Evolutionary conservation across 805 yeast genomes (phyloP).

Genomic region (Zygoascus tannicola): DNA sequence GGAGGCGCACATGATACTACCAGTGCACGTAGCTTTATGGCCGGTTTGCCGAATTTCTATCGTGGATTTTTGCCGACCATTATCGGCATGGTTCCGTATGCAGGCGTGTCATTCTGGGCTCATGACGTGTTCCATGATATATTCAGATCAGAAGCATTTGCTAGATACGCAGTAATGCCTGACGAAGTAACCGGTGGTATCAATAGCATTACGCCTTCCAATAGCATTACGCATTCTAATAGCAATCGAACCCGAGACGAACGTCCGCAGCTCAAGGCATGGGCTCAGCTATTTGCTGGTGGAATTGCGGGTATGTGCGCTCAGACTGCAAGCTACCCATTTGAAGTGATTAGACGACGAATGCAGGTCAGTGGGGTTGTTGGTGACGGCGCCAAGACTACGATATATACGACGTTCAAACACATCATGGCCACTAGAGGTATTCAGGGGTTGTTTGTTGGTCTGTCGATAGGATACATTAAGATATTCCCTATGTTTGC

Average conservation of each 20-base stretch:
- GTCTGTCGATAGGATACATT: constrained; percentile 88
- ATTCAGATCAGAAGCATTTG: constrained; percentile 51
- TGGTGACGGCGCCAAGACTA: constrained; percentile 34
- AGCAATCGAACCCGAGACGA: constrained; percentile 6
- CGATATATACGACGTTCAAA: constrained; percentile 30
- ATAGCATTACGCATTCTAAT: constrained; percentile 30
- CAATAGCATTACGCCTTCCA: constrained; percentile 4
- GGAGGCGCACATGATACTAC: constrained; percentile 15
- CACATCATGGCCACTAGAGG: constrained; percentile 69
- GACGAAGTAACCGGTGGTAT: constrained; percentile 8
- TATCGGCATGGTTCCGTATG: constrained; percentile 93
- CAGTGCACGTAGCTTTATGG: not conserved
- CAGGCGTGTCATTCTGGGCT: constrained; percentile 93
- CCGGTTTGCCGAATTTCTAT: constrained; percentile 58
- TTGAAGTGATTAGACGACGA: constrained; percentile 88
- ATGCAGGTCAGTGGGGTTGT: constrained; percentile 89
- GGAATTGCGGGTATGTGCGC: constrained; percentile 94
- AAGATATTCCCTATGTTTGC: constrained; percentile 97
- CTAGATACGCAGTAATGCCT: constrained; percentile 34
- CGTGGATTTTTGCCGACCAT: constrained; percentile 93
- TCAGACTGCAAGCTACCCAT: constrained; percentile 94
- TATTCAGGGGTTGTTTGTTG: constrained; percentile 81
- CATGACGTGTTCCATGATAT: constrained; percentile 88
- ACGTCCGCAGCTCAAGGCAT: constrained; percentile 64
- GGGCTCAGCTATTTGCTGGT: constrained; percentile 93